Evolutionary conservation across 2,329 filamentous ascomycete genomes (phyloP).

Genomic region (Pseudodiploospora longispora): DNA sequence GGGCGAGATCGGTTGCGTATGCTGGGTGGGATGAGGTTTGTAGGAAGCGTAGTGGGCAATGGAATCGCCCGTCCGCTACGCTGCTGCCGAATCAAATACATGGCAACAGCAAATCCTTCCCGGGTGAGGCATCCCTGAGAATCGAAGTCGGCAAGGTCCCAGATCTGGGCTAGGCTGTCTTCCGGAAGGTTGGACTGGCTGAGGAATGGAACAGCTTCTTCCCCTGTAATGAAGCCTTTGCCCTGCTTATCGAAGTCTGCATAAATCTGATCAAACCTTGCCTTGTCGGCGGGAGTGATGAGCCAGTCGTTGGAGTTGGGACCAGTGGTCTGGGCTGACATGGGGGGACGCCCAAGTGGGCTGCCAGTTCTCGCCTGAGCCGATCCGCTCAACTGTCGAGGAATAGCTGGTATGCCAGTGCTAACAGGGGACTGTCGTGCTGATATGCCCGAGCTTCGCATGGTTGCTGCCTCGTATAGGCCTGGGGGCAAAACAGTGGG

Average conservation of each 20-base stretch:
- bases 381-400: slow-evolving; percentile 73
- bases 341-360: slow-evolving; percentile 44
- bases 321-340: slow-evolving; percentile 34
- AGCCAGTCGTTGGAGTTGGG: slow-evolving; percentile 58
- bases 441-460: slow-evolving; percentile 42
- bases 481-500: slow-evolving; percentile 75
- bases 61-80: slow-evolving; percentile 56
- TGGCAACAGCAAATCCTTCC: slow-evolving; percentile 94
- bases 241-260: slow-evolving; percentile 71
- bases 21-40: slow-evolving; percentile 76
- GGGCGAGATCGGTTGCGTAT: slow-evolving; percentile 58
- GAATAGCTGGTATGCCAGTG: slow-evolving; percentile 53
- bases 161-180: slow-evolving; percentile 85
- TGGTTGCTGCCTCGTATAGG: slow-evolving; percentile 82
- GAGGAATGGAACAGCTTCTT: slow-evolving; percentile 91
- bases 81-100: slow-evolving; percentile 93
- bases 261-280: slow-evolving; percentile 81
- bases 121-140: slow-evolving; percentile 76
- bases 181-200: slow-evolving; percentile 86
- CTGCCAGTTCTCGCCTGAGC: slow-evolving; percentile 55
- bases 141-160: slow-evolving; percentile 93
- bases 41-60: slow-evolving; percentile 69
- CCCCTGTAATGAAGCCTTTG: slow-evolving; percentile 79
- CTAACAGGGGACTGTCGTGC: slow-evolving; percentile 43
- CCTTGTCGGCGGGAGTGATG: slow-evolving; percentile 75